Conservation (phyloP, 257 asterid genomes). For the Apocynum venetum region DNA sequence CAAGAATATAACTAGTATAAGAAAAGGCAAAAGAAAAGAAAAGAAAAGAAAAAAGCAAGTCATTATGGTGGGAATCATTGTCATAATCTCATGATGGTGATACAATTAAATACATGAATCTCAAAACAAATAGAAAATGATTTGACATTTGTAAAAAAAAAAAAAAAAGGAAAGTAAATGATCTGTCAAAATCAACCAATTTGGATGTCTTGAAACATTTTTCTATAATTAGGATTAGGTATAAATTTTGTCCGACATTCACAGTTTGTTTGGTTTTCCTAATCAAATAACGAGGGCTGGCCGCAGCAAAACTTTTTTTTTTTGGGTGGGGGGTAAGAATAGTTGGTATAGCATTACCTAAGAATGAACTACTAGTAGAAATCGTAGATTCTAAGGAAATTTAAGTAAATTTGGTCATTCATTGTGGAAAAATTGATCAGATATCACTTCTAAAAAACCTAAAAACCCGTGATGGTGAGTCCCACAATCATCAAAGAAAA, state of each 20-base stretch:
- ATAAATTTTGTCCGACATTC: not conserved
- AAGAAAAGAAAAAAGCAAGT: not conserved
- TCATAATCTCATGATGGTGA: not conserved
- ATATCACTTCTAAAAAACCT: not conserved
- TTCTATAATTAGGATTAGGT: not conserved
- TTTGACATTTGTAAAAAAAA: not conserved
- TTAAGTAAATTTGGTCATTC: not conserved
- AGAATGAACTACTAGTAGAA: not conserved
- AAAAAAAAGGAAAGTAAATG: not conserved
- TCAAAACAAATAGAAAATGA: not conserved
- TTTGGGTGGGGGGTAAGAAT: not conserved
- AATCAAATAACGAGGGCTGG: not conserved
- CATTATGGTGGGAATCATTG: slow-evolving; percentile 2
- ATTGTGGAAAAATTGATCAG: not conserved
- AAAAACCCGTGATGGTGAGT: slow-evolving; percentile 11
- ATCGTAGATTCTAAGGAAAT: not conserved
- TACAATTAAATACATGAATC: not conserved
- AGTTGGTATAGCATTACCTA: not conserved
- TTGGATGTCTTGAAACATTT: not conserved
- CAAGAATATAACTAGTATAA: not conserved
- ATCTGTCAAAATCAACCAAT: not conserved
- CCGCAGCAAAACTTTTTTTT: not conserved
- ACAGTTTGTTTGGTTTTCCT: not conserved
- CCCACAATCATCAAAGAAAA: slow-evolving; percentile 6
- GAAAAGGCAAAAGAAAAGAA: not conserved